These are phyloP conservation scores for Sarocladiaceae sp. DNA, from an alignment of 2,329 filamentous ascomycete species.

Conservation along the genomic window DNA sequence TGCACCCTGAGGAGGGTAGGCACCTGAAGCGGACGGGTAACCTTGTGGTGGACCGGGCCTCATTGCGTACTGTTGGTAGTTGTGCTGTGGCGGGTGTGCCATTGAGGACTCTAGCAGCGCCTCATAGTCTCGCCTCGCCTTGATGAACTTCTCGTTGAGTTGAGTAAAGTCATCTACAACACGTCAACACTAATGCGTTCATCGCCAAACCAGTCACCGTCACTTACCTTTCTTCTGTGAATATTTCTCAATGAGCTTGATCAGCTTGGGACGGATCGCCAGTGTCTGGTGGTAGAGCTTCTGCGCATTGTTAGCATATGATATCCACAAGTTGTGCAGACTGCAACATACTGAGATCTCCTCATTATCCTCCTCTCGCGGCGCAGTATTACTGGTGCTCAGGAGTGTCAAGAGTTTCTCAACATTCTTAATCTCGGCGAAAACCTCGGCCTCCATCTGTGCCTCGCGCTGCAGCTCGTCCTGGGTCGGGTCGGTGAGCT, in stretches of 20 bases:
- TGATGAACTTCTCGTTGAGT: conserved; percentile 99
- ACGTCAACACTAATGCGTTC: not conserved
- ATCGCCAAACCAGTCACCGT: conserved; percentile 10
- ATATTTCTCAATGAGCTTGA: conserved; percentile 97
- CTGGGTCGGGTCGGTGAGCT: conserved; percentile 87
- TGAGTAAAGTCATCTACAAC: conserved; percentile 89
- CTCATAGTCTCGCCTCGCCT: conserved; percentile 94
- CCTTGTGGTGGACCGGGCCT: conserved; percentile 45
- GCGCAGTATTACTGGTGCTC: conserved; percentile 77
- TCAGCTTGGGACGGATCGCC: conserved; percentile 91
- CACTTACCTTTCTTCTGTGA: conserved; percentile 91
- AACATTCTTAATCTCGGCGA: conserved; percentile 61
- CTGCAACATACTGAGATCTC: conserved; percentile 72
- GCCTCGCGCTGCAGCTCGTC: conserved; percentile 94
- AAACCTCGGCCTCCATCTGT: conserved; percentile 79
- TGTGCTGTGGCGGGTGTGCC: conserved; percentile 81
- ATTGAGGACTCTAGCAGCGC: conserved; percentile 93
- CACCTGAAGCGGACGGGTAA: conserved; percentile 33
- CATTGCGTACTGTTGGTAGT: conserved; percentile 66
- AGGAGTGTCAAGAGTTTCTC: conserved; percentile 77
- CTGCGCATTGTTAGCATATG: conserved; percentile 34
- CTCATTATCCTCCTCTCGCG: conserved; percentile 88
- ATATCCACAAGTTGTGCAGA: too few relatives aligned
- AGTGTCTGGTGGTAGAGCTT: conserved; percentile 89
- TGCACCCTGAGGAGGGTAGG: conserved; percentile 33